These are phyloP conservation scores for Lentinula lateritia DNA, from an alignment of 768 basidiomycete genomes.

Conservation along the genomic window DNA sequence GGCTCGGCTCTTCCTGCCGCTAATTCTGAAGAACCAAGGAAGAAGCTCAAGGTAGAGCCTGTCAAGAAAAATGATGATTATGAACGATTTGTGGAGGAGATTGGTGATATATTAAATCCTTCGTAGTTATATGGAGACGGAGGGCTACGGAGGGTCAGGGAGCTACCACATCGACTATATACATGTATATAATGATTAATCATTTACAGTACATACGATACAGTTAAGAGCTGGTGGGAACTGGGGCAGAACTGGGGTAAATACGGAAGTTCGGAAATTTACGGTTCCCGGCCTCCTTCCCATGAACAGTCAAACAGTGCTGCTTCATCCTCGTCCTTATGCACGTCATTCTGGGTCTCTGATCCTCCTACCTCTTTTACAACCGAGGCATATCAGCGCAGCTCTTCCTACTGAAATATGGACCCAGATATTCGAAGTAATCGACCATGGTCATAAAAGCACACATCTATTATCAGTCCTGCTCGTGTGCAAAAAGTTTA, in stretches of 20 bases:
- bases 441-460: conserved; percentile 15
- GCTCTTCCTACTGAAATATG: conserved; percentile 69
- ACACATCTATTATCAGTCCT: conserved; percentile 29
- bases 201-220: too few species aligned
- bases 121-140: neutral
- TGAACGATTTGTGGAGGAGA: conserved; percentile 70
- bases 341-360: conserved; percentile 54
- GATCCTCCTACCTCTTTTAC: conserved; percentile 65
- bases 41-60: conserved; percentile 18
- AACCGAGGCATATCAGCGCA: conserved; percentile 41
- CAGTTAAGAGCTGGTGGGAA: too few species aligned
- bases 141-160: too few species aligned
- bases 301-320: conserved; percentile 7
- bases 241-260: too few species aligned
- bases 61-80: conserved; percentile 62
- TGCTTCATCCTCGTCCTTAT: conserved; percentile 66
- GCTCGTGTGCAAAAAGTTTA: conserved; percentile 41
- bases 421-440: conserved; percentile 50
- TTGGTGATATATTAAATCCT: conserved; percentile 49
- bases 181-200: too few species aligned
- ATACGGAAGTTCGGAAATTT: neutral
- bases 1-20: conserved; percentile 30
- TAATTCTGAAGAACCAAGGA: neutral
- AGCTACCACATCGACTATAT: too few species aligned
- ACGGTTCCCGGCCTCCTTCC: neutral